Evolutionary conservation across 2,329 filamentous ascomycete species (phyloP), one percentile per base, ranked within the genome.

Genomic region (Colletotrichum echinochloae): DNA sequence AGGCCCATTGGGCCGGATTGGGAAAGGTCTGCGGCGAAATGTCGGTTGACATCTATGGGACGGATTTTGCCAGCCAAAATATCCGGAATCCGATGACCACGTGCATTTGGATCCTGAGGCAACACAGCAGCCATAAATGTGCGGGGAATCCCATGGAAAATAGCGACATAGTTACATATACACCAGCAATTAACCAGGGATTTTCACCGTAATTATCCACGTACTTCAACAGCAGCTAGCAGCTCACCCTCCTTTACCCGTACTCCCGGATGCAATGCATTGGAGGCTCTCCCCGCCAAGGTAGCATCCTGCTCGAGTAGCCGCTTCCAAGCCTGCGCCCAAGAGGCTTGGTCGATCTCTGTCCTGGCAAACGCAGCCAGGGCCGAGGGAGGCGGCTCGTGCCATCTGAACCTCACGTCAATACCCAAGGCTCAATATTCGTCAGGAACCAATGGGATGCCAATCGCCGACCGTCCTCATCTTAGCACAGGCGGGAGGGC

Each of bases 341-440:
- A 67, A 63, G 68, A 71, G 37, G 63, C 68, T 71, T 71, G 64
- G 67, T 62, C 37, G 68, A 68, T 71, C 68, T 60, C 30, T 37
- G 41, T 56, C 56, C 63, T n/a, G 56, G n/a, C 51, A 66, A 52
- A 20, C 46, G 41, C 55, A 70, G 64, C 63, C 44, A 60, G 66
- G 62, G 62, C 63, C 62, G 57, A 61, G 67, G 55, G 56, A 70
- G 30, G 67, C 67, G 67, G 63, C 67, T 62, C 63, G 67, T 67
- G 67, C 67, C 63, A 70, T 66, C 67, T 67, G 64, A 70, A 57
- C 67, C 49, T 66, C 56, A 70, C 55, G 48, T 55, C 54, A 52
- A n/a, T n/a, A 44, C 62, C 30, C 16, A 26, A 23, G 59, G 44
- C 44, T 20, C 59, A 39, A 61, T 44, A 46, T 20, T 51, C n/a